Evolutionary conservation across 2,329 filamentous ascomycete species (phyloP), one percentile per base, ranked within the genome.

Genomic region (Tolypocladium cylindrosporum): DNA sequence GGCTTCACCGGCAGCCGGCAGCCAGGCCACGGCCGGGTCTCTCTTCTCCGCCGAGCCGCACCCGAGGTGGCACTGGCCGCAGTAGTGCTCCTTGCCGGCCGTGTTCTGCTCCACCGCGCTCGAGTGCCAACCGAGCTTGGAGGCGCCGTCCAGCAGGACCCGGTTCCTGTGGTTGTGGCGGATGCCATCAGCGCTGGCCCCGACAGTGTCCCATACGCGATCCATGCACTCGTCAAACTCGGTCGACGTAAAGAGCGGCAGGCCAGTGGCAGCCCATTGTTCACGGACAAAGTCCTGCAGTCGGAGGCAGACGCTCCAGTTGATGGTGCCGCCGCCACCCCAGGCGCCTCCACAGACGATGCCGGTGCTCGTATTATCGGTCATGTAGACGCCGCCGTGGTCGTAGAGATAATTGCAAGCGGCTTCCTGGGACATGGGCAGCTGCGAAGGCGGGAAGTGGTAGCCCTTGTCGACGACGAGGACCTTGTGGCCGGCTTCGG

Each of bases 311-410:
- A 83, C 82, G 66, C 80, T 88, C 91, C 91, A 97, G 72, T 97
- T 97, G 65, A 96, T 74, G 0, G 90, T 91, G 7, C 91, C 91
- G 57, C 92, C 92, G 48, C 92, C 92, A 37, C 92, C 92, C 84
- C 88, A 96, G 39, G 83, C 83, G 58, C 84, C 82, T 1, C 89
- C 92, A 0, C 88, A 83, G 3, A 89, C 69, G 14, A 93, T 71
- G 19, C 75, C 80, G 39, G 87, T 75, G 7, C 81, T 79, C 13
- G 76, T 75, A 66, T 88, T 81, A 60, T 87, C 77, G 61, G 78
- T 76, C 63, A 79, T 66, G 6, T 80, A 65, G 21, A 83, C 70
- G 9, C 88, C 88, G 27, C 81, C 81, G 60, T 83, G 84, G 64
- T 91, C 88, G 65, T 83, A 94, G 36, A 96, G 76, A 65, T 88